These are phyloP conservation scores for Cercospora janseana DNA, from an alignment of 2,329 filamentous ascomycete genomes.

Conservation along the genomic window DNA sequence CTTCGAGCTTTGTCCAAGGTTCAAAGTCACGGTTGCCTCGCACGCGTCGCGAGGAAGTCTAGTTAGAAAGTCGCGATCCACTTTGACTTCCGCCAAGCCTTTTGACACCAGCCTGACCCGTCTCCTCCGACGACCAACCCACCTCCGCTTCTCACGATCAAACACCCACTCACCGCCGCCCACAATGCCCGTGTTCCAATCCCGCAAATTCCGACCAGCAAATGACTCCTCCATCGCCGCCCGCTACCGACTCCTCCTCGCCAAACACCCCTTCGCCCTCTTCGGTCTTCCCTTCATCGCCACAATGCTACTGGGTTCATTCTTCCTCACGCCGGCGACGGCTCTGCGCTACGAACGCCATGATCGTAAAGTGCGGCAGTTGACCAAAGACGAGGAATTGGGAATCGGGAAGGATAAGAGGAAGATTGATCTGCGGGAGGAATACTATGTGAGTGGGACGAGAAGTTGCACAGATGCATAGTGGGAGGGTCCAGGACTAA, in stretches of 20 bases:
- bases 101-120: neutral
- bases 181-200: constrained; percentile 38
- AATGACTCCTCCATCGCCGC: constrained; percentile 68
- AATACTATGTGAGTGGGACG: constrained; percentile 73
- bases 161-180: neutral
- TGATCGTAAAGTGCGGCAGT: constrained; percentile 81
- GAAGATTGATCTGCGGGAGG: constrained; percentile 77
- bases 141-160: neutral
- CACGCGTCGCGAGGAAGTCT: constrained; percentile 8
- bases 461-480: neutral
- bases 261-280: constrained; percentile 79
- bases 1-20: too few species aligned
- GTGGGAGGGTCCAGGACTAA: constrained; percentile 2
- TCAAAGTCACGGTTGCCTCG: constrained; percentile 7
- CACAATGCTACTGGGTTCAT: constrained; percentile 87
- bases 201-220: constrained; percentile 60
- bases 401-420: constrained; percentile 69
- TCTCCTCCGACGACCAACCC: constrained; percentile 1
- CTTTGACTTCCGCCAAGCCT: neutral
- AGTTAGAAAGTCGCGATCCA: constrained; percentile 11
- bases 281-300: constrained; percentile 92
- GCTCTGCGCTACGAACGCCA: constrained; percentile 91
- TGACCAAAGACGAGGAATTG: constrained; percentile 83
- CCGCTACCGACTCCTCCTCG: constrained; percentile 71
- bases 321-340: constrained; percentile 90